Conservation (phyloP, 768 basidiomycete genomes). For the Lactifluus hygrophoroides region DNA sequence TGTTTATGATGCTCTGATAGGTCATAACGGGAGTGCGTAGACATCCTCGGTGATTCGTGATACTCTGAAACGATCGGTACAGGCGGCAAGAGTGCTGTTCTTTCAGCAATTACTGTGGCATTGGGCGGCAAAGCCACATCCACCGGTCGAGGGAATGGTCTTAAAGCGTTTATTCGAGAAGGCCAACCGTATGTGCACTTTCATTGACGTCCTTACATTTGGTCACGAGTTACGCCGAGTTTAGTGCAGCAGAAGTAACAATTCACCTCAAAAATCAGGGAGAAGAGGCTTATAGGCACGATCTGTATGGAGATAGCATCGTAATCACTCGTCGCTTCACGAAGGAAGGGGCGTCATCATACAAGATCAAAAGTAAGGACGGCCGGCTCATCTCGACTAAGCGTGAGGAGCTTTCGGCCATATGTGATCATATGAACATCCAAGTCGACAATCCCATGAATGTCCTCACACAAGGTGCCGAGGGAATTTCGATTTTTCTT, state of each 20-base stretch:
- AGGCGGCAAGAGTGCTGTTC: slow-evolving; percentile 94
- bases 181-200: slow-evolving; percentile 57
- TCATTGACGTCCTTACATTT: neutral
- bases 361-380: slow-evolving; percentile 74
- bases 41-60: neutral
- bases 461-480: slow-evolving; percentile 74
- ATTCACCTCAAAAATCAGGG: slow-evolving; percentile 86
- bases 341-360: slow-evolving; percentile 64
- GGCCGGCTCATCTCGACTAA: slow-evolving; percentile 63
- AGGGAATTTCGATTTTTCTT: neutral
- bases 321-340: slow-evolving; percentile 74
- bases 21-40: slow-evolving; percentile 85
- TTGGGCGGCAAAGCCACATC: slow-evolving; percentile 89
- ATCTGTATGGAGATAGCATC: slow-evolving; percentile 83
- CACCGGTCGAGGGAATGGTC: slow-evolving; percentile 80
- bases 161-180: slow-evolving; percentile 80
- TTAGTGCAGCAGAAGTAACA: slow-evolving; percentile 64
- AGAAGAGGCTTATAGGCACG: slow-evolving; percentile 76
- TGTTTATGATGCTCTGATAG: slow-evolving; percentile 30
- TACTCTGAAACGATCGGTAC: neutral
- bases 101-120: slow-evolving; percentile 88
- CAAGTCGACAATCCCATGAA: slow-evolving; percentile 97
- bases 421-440: slow-evolving; percentile 93
- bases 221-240: neutral
- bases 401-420: slow-evolving; percentile 76